phyloP scores from a whole-genome alignment of 257 asterid species.

The Ajuga chamaepitys region DNA sequence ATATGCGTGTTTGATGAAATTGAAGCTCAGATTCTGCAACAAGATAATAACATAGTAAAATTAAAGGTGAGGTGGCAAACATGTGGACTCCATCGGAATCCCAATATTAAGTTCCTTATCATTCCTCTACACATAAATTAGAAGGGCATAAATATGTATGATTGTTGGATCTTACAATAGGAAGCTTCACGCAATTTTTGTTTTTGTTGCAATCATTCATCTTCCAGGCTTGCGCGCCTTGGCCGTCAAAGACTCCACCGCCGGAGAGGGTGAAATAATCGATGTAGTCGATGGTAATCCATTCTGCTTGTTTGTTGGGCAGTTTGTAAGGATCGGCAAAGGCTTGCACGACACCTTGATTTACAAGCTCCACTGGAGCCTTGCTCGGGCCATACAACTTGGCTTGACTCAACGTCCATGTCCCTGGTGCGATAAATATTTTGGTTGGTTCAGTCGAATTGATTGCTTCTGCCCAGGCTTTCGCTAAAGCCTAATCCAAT shows the following conservation, averaged over 20 bases:
- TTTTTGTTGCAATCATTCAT: conserved; percentile 34
- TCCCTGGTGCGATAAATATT: not conserved
- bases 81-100: too few species aligned
- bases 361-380: conserved; percentile 24
- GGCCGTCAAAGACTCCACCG: conserved; percentile 41
- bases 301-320: conserved; percentile 17
- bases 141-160: too few species aligned
- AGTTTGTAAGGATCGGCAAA: conserved; percentile 7
- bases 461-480: conserved; percentile 12
- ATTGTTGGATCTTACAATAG: conserved; percentile 12
- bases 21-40: conserved; percentile 33
- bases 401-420: conserved; percentile 4
- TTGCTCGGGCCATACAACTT: not conserved
- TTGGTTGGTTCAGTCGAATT: not conserved
- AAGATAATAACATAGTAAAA: too few species aligned
- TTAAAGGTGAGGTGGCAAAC: too few species aligned
- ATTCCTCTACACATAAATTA: not conserved
- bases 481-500: conserved; percentile 28
- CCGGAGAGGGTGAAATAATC: conserved; percentile 35
- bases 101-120: too few species aligned
- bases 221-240: conserved; percentile 34
- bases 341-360: conserved; percentile 33
- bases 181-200: conserved; percentile 21
- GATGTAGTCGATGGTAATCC: conserved; percentile 39
- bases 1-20: conserved; percentile 26